These are phyloP conservation scores for Apophysomyces variabilis DNA, from an alignment of 371 early-diverging fungal genomes.

Conservation along the genomic window DNA sequence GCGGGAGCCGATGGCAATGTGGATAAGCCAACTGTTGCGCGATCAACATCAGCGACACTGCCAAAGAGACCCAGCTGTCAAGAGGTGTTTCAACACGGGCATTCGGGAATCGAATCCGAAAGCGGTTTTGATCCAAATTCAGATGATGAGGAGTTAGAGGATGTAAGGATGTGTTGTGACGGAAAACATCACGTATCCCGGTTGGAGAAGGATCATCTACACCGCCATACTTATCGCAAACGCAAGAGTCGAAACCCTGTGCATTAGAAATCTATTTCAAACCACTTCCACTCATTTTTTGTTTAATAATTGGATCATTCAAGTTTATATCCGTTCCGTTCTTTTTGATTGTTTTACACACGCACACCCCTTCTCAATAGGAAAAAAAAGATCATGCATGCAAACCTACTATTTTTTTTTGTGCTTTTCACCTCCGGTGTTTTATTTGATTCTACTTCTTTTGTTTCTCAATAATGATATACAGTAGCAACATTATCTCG, in stretches of 20 bases:
- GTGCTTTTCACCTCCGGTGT: background rate
- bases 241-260: conserved; percentile 17
- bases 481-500: conserved; percentile 59
- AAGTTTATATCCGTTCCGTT: background rate
- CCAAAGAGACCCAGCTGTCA: conserved; percentile 18
- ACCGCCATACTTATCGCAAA: conserved; percentile 32
- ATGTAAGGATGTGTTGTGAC: conserved; percentile 46
- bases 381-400: conserved; percentile 2
- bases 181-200: conserved; percentile 44
- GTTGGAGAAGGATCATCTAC: conserved; percentile 28
- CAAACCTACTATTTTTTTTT: background rate
- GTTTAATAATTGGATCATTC: background rate
- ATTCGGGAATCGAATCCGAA: conserved; percentile 11
- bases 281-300: conserved; percentile 6
- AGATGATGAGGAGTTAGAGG: conserved; percentile 37
- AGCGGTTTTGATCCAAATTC: conserved; percentile 19
- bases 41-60: background rate
- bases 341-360: background rate
- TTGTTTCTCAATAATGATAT: conserved; percentile 38
- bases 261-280: background rate
- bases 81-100: conserved; percentile 14
- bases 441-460: background rate
- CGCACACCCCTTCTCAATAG: no score
- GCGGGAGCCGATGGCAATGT: background rate
- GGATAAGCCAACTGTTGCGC: background rate